Base-by-base conservation (phyloP, 345 rosid species). In the Trapa bicornis region DNA sequence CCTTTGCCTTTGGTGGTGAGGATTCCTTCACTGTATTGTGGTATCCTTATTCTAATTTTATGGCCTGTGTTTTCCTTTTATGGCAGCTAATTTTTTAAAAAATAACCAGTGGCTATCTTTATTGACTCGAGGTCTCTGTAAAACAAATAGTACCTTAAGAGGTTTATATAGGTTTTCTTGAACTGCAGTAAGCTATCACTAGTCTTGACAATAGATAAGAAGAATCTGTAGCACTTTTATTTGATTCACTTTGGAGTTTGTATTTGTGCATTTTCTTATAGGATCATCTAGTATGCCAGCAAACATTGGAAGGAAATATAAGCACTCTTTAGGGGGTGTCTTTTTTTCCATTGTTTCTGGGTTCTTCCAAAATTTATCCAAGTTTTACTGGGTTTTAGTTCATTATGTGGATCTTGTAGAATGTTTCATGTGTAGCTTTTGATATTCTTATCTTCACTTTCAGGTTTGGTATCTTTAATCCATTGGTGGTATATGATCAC, bases 401-500 rank as follows among this genome's bases (percentile, higher is more conserved):
- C 62, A 45, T 45, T 1, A 42, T 39, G 36, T 52, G 52, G 29
- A 36, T 61, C 4, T 42, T 14, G 43, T 43, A 37, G 3, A 13
- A n/a, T 6, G 54, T 22, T 66, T 72, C 39, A 47, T 14, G 41
- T 1, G 13, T 41, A 41, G 9, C 17, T 16, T n/a, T 32, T 33
- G 38, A 61, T 16, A 7, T 67, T 58, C 2, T 54, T 72, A 58
- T 75, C 48, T 65, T 56, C 70, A 71, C 50, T 15, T 76, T 80
- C 89, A 91, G 99, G 97, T 91, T 83, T 73, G 92, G 97, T 37
- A 85, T 94, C 78, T 89, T 94, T 80, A 89, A 81, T 85, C 93
- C 96, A 33, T 58, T 95, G 0, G 61, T 89, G 75, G 96, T 94
- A 71, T 94, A 94, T 78, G 96, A 94, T 81, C 96, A 83, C 76